Conservation (phyloP, 768 basidiomycete genomes). For the Mycena epipterygia region DNA sequence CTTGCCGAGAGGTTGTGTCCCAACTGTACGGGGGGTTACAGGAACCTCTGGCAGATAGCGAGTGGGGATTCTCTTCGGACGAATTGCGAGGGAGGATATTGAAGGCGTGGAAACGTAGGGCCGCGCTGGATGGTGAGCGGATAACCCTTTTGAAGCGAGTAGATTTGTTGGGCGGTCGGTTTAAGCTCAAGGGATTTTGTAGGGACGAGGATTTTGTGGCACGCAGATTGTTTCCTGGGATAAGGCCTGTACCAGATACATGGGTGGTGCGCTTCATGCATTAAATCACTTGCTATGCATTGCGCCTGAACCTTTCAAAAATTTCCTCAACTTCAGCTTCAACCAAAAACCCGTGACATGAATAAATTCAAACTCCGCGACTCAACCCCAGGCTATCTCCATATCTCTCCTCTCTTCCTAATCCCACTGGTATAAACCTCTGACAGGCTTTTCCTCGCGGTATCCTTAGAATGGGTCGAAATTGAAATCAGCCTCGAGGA, state of each 20-base stretch:
- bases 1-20: constrained; percentile 16
- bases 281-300: neutral
- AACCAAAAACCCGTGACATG: too few relatives aligned
- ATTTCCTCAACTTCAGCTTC: too few relatives aligned
- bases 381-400: too few relatives aligned
- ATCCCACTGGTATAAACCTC: too few relatives aligned
- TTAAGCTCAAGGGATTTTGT: constrained; percentile 25
- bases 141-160: constrained; percentile 14
- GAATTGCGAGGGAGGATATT: constrained; percentile 12
- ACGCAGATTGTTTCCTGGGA: constrained; percentile 8
- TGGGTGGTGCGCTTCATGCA: constrained; percentile 21
- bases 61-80: constrained; percentile 28
- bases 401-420: too few relatives aligned
- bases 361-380: too few relatives aligned
- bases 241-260: constrained; percentile 1
- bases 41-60: constrained; percentile 15
- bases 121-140: neutral
- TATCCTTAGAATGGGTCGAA: too few relatives aligned
- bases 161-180: constrained; percentile 26
- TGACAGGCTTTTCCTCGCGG: too few relatives aligned
- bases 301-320: too few relatives aligned
- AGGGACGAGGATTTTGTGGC: constrained; percentile 17
- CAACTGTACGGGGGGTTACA: constrained; percentile 20
- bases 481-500: too few relatives aligned
- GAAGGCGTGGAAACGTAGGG: constrained; percentile 17